Percentiles rank a stretch among this genome's conserved stretches.
These are phyloP conservation scores for Aegilops longissima DNA, from an alignment of 176 grass and related monocot genomes.

Conservation along the genomic window DNA sequence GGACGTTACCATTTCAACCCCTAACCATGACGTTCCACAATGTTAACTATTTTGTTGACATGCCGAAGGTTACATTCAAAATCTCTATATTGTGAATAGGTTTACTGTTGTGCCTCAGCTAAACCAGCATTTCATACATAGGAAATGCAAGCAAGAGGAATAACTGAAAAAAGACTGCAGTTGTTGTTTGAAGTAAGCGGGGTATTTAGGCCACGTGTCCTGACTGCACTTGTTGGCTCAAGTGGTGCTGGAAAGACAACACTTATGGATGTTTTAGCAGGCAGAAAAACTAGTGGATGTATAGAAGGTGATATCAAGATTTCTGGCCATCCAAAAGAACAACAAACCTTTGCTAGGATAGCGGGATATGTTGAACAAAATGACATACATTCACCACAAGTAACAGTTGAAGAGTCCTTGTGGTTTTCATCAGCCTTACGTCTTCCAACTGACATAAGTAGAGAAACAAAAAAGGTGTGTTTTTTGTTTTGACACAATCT, in stretches of 20 bases:
- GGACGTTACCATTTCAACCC: constrained; percentile 71
- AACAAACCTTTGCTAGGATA: constrained; percentile 71
- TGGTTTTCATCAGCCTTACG: constrained; percentile 74
- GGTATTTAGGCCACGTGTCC: constrained; percentile 64
- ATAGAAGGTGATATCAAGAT: constrained; percentile 75
- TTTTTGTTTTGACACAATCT: neutral
- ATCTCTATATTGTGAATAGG: neutral
- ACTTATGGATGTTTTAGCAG: constrained; percentile 74
- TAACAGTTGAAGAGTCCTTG: constrained; percentile 76
- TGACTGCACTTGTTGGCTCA: constrained; percentile 77
- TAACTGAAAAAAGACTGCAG: constrained; percentile 55
- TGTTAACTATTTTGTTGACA: constrained; percentile 68
- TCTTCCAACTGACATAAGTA: constrained; percentile 51
- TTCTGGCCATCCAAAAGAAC: constrained; percentile 67
- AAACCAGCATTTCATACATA: constrained; percentile 18
- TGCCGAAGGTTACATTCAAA: constrained; percentile 53
- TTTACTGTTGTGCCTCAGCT: neutral
- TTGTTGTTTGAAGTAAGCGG: constrained; percentile 63
- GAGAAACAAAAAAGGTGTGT: constrained; percentile 53
- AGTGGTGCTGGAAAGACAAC: constrained; percentile 87
- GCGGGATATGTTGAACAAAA: constrained; percentile 90
- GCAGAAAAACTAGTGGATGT: constrained; percentile 71
- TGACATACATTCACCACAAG: constrained; percentile 82
- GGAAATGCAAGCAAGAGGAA: constrained; percentile 56
- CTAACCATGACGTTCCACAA: constrained; percentile 65